Base-by-base conservation (phyloP, 768 basidiomycete species). In the Sporobolomyces roseus region DNA sequence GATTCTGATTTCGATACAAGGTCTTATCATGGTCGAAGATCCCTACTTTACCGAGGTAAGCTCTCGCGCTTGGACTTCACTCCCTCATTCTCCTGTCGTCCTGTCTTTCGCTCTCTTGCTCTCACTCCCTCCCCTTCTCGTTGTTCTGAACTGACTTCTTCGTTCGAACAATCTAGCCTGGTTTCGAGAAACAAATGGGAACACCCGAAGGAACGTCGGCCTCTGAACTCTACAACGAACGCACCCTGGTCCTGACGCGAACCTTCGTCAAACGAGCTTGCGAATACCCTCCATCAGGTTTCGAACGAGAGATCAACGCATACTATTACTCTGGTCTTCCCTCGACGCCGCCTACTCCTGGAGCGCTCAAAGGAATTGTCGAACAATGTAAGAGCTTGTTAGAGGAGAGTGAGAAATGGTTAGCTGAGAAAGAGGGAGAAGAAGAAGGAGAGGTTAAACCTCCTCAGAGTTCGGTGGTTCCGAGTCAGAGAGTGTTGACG, bases 1-100 rank as follows among this genome's bases (percentile, higher is more conserved):
- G 79, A 90, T 90, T 0, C 85, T 96, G 61, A 89, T 97, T 25
- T 93, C 91, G 35, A 93, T 96, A 51, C 93, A 94, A 77, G 93
- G 91, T 16, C 82, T 94, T 12, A 93, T 97, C 8, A 83, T 97
- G 10, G 91, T 94, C 17, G 90, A 89, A 78, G 88, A 93, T 76
- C 93, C 93, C 84, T 94, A 80, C 77, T 90, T 84, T 41, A 61
- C 51, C 61, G 66, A 65, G 51, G 64, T 66, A n/a, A 53, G 62
- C n/a, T 55, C 29, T 14, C 25, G n/a, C n/a, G n/a, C n/a, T n/a
- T n/a, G n/a, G n/a, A n/a, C n/a, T n/a, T n/a, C n/a, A n/a, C n/a
- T n/a, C n/a, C n/a, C n/a, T n/a, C n/a, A n/a, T n/a, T n/a, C n/a
- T n/a, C n/a, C n/a, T n/a, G n/a, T n/a, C n/a, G n/a, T n/a, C n/a